Percentiles rank a stretch among this genome's conserved stretches.
Conservation (phyloP, 495 filamentous ascomycete genomes). For the Talaromyces adpressus region DNA sequence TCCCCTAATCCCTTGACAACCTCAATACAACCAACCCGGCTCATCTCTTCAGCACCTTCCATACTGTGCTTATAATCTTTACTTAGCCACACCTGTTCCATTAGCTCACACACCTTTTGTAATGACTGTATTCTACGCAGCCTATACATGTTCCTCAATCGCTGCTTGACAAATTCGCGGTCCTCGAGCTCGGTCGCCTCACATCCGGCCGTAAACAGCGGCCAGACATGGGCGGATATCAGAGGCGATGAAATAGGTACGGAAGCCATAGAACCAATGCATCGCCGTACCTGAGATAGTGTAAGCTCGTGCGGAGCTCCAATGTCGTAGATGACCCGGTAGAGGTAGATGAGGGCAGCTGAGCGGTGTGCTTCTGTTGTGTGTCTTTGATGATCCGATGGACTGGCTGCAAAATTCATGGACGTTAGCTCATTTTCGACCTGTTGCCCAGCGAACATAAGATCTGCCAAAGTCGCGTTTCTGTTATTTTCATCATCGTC, state of each 20-base stretch:
- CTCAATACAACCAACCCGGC: conserved; percentile 8
- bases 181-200: conserved; percentile 39
- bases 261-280: conserved; percentile 43
- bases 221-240: conserved; percentile 57
- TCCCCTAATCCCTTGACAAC: conserved; percentile 12
- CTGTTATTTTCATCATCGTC: not conserved
- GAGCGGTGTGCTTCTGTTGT: conserved; percentile 58
- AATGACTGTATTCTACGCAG: not conserved
- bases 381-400: conserved; percentile 14
- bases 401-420: not conserved
- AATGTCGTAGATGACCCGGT: conserved; percentile 44
- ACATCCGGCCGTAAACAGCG: conserved; percentile 51
- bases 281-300: conserved; percentile 45
- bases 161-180: conserved; percentile 11
- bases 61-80: conserved; percentile 2
- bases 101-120: not conserved
- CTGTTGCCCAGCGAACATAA: not conserved
- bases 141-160: conserved; percentile 1
- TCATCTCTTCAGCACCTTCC: conserved; percentile 2
- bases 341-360: conserved; percentile 53
- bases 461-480: not conserved
- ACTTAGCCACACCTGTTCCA: conserved; percentile 3
- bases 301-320: conserved; percentile 27
- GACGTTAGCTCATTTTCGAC: not conserved
- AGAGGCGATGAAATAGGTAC: conserved; percentile 38